phyloP scores from a whole-genome alignment of 352 stramenopile species.

The Phytopythium vexans region DNA sequence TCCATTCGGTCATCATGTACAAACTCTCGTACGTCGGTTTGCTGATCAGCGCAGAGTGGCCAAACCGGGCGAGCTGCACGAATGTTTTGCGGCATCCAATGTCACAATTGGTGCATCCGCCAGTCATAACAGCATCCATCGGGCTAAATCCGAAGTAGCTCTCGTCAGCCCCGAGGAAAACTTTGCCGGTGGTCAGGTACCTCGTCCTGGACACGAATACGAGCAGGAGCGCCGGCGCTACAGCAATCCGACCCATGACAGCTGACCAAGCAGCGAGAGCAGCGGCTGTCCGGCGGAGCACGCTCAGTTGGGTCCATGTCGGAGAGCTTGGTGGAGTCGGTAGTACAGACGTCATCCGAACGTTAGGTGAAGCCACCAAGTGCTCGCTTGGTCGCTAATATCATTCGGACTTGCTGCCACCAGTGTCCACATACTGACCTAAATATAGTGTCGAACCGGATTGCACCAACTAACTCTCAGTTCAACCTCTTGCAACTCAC shows the following conservation, averaged over 20 bases:
- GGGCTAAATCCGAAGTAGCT: constrained; percentile 26
- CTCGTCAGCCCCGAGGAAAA: constrained; percentile 22
- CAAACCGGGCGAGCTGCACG: constrained; percentile 17
- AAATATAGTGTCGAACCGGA: no score
- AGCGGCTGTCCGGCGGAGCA: no score
- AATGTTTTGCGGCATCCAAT: constrained; percentile 14
- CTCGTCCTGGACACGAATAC: constrained; percentile 6
- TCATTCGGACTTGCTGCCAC: no score
- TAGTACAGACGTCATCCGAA: no score
- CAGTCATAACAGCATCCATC: constrained; percentile 22
- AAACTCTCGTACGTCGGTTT: constrained; percentile 19
- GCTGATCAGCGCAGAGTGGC: constrained; percentile 20
- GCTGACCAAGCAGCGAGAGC: constrained; percentile 8
- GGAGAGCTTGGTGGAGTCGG: no score
- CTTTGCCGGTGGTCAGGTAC: constrained; percentile 8
- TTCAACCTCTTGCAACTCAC: no score
- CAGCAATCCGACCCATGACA: constrained; percentile 8
- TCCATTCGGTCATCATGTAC: constrained; percentile 10
- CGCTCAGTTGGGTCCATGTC: no score
- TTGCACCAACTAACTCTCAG: no score
- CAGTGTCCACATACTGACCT: no score
- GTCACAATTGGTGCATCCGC: constrained; percentile 17
- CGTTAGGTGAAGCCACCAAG: no score
- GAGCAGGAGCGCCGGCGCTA: constrained; percentile 12
- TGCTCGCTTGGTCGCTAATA: no score